Conservation (phyloP, 1,284 basidiomycete species). For the Cryptococcus sp. region DNA sequence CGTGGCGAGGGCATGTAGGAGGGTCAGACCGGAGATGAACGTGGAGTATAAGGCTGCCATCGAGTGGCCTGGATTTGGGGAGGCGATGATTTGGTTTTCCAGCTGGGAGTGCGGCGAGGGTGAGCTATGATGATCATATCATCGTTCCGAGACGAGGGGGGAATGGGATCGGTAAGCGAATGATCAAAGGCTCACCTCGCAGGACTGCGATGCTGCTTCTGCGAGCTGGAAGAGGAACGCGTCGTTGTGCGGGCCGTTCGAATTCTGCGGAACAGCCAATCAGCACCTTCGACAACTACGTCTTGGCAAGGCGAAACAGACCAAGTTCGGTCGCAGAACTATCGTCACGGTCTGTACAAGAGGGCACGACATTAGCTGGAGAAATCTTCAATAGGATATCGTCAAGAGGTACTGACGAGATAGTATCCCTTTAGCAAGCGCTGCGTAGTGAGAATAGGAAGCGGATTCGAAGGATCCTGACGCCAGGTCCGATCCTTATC, state of each 20-base stretch:
- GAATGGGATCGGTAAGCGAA: too few relatives aligned
- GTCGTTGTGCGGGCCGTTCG: background rate
- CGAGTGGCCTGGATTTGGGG: background rate
- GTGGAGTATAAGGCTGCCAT: slow-evolving; percentile 2
- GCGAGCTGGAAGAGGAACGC: background rate
- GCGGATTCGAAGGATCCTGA: background rate
- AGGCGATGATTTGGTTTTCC: background rate
- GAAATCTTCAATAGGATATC: too few relatives aligned
- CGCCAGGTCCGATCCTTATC: too few relatives aligned
- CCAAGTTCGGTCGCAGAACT: background rate
- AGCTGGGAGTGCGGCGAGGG: background rate
- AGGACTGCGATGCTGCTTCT: slow-evolving; percentile 1
- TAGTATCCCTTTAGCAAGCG: slow-evolving; percentile 1
- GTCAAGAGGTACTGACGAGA: too few relatives aligned
- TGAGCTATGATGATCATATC: too few relatives aligned
- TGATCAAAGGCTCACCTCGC: slow-evolving; percentile 2
- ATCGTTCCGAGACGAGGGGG: too few relatives aligned
- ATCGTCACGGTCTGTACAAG: background rate
- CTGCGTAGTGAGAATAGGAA: background rate
- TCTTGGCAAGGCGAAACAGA: background rate
- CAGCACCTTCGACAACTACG: too few relatives aligned
- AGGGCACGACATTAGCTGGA: too few relatives aligned
- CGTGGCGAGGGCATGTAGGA: slow-evolving; percentile 1
- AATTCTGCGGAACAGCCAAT: too few relatives aligned
- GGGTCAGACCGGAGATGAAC: slow-evolving; percentile 1